Percentiles rank a stretch among this genome's conserved stretches.
Conservation (phyloP, 768 basidiomycete genomes). For the Austroboletus eburneus region DNA sequence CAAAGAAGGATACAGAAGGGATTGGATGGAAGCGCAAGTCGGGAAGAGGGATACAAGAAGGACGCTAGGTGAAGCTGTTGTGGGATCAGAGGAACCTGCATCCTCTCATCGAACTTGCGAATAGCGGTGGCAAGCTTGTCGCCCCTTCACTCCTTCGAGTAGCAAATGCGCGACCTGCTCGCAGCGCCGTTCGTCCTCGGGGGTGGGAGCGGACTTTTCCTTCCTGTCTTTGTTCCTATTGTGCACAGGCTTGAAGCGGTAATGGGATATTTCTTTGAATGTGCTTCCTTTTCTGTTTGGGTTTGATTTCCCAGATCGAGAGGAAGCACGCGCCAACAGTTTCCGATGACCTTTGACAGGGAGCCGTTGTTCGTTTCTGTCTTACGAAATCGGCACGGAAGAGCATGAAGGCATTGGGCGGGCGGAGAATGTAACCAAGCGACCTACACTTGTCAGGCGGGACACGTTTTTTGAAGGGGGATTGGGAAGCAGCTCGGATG, state of each 20-base stretch:
- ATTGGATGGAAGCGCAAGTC: conserved; percentile 43
- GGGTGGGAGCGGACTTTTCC: conserved; percentile 15
- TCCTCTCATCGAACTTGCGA: conserved; percentile 42
- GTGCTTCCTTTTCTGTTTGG: conserved; percentile 69
- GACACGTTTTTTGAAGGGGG: conserved; percentile 42
- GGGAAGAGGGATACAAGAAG: conserved; percentile 62
- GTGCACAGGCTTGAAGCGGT: conserved; percentile 42
- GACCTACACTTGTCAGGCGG: conserved; percentile 63
- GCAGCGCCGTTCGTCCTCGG: conserved; percentile 31
- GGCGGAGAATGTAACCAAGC: conserved; percentile 38
- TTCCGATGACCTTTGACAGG: conserved; percentile 48
- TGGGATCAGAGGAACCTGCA: background rate
- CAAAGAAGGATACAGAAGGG: conserved; percentile 41
- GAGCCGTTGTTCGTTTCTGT: conserved; percentile 46
- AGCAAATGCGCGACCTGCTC: conserved; percentile 61
- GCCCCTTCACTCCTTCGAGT: conserved; percentile 66
- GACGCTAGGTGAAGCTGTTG: conserved; percentile 40
- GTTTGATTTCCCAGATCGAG: conserved; percentile 68
- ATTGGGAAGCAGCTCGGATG: conserved; percentile 39
- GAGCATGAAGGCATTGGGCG: conserved; percentile 34
- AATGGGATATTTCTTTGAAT: conserved; percentile 65
- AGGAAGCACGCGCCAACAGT: conserved; percentile 65
- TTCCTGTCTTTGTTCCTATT: conserved; percentile 46
- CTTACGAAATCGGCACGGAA: conserved; percentile 35
- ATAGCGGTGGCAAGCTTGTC: conserved; percentile 62